Evolutionary conservation across 2,329 filamentous ascomycete species (phyloP).

Genomic region (Parascedosporium putredinis): DNA sequence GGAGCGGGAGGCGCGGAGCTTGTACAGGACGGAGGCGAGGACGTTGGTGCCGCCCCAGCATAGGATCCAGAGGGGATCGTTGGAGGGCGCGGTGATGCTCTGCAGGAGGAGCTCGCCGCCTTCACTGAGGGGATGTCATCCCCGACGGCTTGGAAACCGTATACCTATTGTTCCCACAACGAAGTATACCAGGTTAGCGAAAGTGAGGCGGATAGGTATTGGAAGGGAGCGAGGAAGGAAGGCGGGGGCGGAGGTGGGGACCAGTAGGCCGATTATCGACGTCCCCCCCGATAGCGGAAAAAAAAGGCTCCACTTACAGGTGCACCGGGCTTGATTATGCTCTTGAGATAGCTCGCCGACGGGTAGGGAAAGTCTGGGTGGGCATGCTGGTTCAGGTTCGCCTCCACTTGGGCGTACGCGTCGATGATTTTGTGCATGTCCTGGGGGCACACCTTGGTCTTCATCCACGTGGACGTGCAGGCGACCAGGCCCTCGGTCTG

Average conservation of each 20-base stretch:
- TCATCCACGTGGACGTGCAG: constrained; percentile 35
- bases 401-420: constrained; percentile 30
- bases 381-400: constrained; percentile 37
- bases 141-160: constrained; percentile 22
- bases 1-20: constrained; percentile 20
- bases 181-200: not conserved
- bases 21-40: constrained; percentile 35
- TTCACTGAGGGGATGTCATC: constrained; percentile 20
- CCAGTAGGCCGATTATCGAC: not conserved
- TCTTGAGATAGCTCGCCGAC: constrained; percentile 22
- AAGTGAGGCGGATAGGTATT: no score
- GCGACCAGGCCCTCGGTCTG: constrained; percentile 34
- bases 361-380: constrained; percentile 32
- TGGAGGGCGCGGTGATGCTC: constrained; percentile 13
- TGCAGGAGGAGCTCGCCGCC: constrained; percentile 32
- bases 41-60: constrained; percentile 44
- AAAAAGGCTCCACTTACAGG: constrained; percentile 13
- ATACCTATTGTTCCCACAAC: constrained; percentile 14
- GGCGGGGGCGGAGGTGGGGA: no score
- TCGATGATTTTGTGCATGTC: constrained; percentile 32
- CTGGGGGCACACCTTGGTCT: constrained; percentile 26
- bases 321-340: constrained; percentile 27
- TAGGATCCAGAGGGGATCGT: constrained; percentile 38
- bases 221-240: no score
- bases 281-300: not conserved